Percentiles rank a stretch among this genome's conserved stretches.
Evolutionary conservation across 306 rosid genomes (phyloP).

Genomic region (Dalbergia oliveri): DNA sequence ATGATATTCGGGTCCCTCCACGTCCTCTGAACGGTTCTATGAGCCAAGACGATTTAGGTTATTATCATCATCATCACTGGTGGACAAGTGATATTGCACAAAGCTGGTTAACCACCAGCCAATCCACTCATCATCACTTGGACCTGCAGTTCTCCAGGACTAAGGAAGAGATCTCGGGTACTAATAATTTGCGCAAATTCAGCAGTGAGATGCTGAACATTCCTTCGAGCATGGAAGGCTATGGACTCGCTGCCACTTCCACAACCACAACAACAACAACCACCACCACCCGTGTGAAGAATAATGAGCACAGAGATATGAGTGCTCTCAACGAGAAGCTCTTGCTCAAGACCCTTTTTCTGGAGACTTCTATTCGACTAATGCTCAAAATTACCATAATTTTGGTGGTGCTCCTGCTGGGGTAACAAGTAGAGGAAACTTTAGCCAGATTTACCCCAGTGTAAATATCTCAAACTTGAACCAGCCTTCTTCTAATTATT

Average conservation of each 20-base stretch:
- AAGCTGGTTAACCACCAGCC: slow-evolving; percentile 36
- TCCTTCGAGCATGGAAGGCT: slow-evolving; percentile 46
- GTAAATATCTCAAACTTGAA: slow-evolving; percentile 69
- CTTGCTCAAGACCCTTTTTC: slow-evolving; percentile 62
- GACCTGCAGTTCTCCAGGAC: slow-evolving; percentile 34
- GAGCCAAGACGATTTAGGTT: slow-evolving; percentile 58
- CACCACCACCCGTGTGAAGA: slow-evolving; percentile 35
- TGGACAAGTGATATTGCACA: slow-evolving; percentile 48
- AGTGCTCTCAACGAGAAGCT: slow-evolving; percentile 60
- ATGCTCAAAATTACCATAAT: slow-evolving; percentile 18
- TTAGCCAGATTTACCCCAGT: slow-evolving; percentile 81
- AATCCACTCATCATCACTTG: too few relatives aligned
- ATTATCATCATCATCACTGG: slow-evolving; percentile 55
- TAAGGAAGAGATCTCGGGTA: slow-evolving; percentile 61
- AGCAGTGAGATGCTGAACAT: slow-evolving; percentile 58
- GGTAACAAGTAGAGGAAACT: slow-evolving; percentile 54
- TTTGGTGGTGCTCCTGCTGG: neutral
- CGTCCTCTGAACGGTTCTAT: slow-evolving; percentile 38
- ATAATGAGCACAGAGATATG: slow-evolving; percentile 51
- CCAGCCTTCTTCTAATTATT: neutral
- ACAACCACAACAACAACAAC: neutral
- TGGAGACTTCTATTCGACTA: slow-evolving; percentile 28
- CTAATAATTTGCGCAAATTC: slow-evolving; percentile 59
- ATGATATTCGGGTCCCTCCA: slow-evolving; percentile 13
- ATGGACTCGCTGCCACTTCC: slow-evolving; percentile 39